Conservation (phyloP, 2,329 filamentous ascomycete species). For the Arthrobotrys megalospora region DNA sequence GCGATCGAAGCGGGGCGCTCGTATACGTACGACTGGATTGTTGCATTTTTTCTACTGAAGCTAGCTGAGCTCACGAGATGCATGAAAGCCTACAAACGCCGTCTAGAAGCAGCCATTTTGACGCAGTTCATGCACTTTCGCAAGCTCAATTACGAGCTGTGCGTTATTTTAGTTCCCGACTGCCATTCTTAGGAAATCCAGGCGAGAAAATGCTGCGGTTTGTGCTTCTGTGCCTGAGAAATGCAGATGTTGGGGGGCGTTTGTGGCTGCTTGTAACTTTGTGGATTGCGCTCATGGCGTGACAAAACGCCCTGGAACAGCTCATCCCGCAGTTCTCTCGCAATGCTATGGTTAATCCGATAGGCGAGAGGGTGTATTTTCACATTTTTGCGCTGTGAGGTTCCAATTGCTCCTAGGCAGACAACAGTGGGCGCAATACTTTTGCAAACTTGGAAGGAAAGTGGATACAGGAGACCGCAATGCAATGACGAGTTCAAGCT, state of each 20-base stretch:
- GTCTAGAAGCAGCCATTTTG: conserved; percentile 1
- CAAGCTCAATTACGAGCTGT: not conserved
- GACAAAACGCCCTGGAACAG: conserved; percentile 10
- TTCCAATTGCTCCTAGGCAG: conserved; percentile 23
- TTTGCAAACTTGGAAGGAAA: not conserved
- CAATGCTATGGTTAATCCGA: not conserved
- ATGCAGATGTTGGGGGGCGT: conserved; percentile 26
- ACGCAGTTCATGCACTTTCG: not conserved
- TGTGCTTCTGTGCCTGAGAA: conserved; percentile 25
- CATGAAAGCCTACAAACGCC: not conserved
- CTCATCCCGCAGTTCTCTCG: conserved; percentile 22
- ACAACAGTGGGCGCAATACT: conserved; percentile 2
- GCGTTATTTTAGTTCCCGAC: not conserved
- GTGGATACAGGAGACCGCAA: not conserved
- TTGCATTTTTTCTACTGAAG: conserved; percentile 9
- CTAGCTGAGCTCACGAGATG: not conserved
- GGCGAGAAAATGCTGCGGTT: not conserved
- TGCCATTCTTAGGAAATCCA: not conserved
- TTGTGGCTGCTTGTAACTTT: conserved; percentile 23
- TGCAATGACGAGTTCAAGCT: not conserved
- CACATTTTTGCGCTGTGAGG: conserved; percentile 16
- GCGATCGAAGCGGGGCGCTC: conserved; percentile 12
- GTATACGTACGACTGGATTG: conserved; percentile 2
- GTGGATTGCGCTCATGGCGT: conserved; percentile 6
- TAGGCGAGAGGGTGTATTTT: not conserved